A percentile compares a stretch with the other conserved stretches of the same genome.
Conservation (phyloP, 176 grass and related monocot species). For the Avena sativa region DNA sequence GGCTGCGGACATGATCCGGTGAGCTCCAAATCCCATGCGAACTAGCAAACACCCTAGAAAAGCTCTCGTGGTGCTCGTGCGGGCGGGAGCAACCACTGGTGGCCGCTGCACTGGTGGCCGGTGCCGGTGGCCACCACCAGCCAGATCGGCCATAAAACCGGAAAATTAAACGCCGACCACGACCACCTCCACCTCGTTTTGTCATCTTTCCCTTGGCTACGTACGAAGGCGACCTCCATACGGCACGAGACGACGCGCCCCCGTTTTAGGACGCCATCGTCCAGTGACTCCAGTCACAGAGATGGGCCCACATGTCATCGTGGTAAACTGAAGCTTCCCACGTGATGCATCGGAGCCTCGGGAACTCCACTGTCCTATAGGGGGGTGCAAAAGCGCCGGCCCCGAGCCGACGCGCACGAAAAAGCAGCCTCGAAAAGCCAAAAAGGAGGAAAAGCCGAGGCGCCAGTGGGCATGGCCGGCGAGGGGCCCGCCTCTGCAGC, state of each 20-base stretch:
- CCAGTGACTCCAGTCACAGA: too few relatives aligned
- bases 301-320: background rate
- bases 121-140: background rate
- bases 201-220: background rate
- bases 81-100: background rate
- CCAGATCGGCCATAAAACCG: background rate
- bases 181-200: constrained; percentile 9
- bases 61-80: background rate
- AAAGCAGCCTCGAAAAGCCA: constrained; percentile 11
- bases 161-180: background rate
- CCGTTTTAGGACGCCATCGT: too few relatives aligned
- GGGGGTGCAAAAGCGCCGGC: constrained; percentile 22
- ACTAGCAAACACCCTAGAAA: background rate
- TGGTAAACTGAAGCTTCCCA: background rate
- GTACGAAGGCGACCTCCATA: background rate
- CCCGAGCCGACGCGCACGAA: constrained; percentile 29
- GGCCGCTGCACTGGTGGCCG: background rate
- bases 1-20: too few relatives aligned
- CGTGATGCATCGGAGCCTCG: background rate
- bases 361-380: background rate
- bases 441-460: background rate
- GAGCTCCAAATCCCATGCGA: too few relatives aligned
- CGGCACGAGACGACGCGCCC: too few relatives aligned
- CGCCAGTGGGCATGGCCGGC: constrained; percentile 31
- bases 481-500: constrained; percentile 4